Evolutionary conservation across 495 filamentous ascomycete species (phyloP).

Genomic region (Cercophora newfieldiana): DNA sequence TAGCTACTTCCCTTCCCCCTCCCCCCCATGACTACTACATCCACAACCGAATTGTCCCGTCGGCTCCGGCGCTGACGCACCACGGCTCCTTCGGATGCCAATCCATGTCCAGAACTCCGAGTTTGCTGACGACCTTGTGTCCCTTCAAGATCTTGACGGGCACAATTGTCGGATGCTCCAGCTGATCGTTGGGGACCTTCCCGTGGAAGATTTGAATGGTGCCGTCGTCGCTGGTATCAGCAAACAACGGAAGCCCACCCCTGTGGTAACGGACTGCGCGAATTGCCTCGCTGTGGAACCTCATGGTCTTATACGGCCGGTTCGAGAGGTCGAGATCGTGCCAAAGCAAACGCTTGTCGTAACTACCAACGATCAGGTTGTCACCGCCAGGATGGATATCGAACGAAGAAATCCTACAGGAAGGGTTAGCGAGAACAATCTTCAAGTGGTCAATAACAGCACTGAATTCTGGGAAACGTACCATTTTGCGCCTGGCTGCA

Average conservation of each 20-base stretch:
- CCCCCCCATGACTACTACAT: slow-evolving; percentile 40
- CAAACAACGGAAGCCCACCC: slow-evolving; percentile 83
- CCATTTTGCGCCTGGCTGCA: slow-evolving; percentile 82
- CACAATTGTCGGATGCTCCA: slow-evolving; percentile 94
- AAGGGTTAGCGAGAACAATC: slow-evolving; percentile 13
- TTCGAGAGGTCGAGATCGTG: slow-evolving; percentile 92
- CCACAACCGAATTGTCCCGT: slow-evolving; percentile 67
- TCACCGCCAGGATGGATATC: slow-evolving; percentile 91
- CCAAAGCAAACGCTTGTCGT: slow-evolving; percentile 93
- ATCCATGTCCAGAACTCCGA: slow-evolving; percentile 90
- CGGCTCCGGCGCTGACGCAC: slow-evolving; percentile 90
- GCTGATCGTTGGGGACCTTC: slow-evolving; percentile 86
- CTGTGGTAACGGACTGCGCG: slow-evolving; percentile 83
- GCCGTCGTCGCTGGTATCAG: slow-evolving; percentile 91
- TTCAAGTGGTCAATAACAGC: not conserved
- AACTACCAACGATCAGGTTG: slow-evolving; percentile 89
- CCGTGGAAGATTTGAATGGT: slow-evolving; percentile 95
- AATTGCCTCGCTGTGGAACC: slow-evolving; percentile 91
- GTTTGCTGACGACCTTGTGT: slow-evolving; percentile 73
- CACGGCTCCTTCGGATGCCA: slow-evolving; percentile 94
- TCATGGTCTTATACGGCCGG: slow-evolving; percentile 90
- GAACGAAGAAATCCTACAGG: slow-evolving; percentile 82
- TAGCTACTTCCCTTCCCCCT: no score
- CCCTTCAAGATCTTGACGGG: slow-evolving; percentile 92
- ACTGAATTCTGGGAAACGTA: slow-evolving; percentile 15